Percentiles rank a stretch among this genome's conserved stretches.
These are phyloP conservation scores for Hydrangea macrophylla DNA, from an alignment of 148 eudicot genomes.

Conservation along the genomic window DNA sequence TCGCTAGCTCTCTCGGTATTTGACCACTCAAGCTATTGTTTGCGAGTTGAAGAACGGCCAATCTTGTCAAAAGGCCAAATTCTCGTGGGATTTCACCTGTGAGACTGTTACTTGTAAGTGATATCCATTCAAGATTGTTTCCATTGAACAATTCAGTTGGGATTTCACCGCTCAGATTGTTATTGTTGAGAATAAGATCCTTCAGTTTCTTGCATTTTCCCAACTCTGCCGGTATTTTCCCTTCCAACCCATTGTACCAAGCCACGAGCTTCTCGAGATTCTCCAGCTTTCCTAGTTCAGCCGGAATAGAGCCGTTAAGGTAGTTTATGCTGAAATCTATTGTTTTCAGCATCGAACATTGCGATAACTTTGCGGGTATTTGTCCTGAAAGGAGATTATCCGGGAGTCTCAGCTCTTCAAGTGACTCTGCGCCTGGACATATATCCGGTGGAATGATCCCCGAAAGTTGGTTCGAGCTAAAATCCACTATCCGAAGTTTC, in stretches of 20 bases:
- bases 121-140: conserved; percentile 80
- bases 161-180: conserved; percentile 61
- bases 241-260: conserved; percentile 93
- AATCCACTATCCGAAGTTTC: conserved; percentile 61
- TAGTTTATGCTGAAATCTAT: conserved; percentile 87
- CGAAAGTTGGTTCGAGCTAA: conserved; percentile 76
- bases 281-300: conserved; percentile 57
- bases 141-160: conserved; percentile 68
- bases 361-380: conserved; percentile 63
- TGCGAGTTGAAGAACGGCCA: conserved; percentile 82
- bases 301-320: conserved; percentile 73
- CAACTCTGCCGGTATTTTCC: conserved; percentile 63
- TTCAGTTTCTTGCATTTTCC: conserved; percentile 75
- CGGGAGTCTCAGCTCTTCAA: conserved; percentile 77
- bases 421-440: conserved; percentile 54
- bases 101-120: conserved; percentile 70
- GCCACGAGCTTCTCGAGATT: conserved; percentile 81
- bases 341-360: conserved; percentile 53
- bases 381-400: conserved; percentile 70
- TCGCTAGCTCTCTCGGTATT: conserved; percentile 60
- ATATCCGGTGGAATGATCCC: conserved; percentile 68
- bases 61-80: conserved; percentile 61
- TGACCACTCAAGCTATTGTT: conserved; percentile 70
- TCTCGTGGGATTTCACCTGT: conserved; percentile 65
- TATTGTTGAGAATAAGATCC: conserved; percentile 83